Evolutionary conservation across 2,329 filamentous ascomycete species (phyloP).

Genomic region (Beauveria sp.): DNA sequence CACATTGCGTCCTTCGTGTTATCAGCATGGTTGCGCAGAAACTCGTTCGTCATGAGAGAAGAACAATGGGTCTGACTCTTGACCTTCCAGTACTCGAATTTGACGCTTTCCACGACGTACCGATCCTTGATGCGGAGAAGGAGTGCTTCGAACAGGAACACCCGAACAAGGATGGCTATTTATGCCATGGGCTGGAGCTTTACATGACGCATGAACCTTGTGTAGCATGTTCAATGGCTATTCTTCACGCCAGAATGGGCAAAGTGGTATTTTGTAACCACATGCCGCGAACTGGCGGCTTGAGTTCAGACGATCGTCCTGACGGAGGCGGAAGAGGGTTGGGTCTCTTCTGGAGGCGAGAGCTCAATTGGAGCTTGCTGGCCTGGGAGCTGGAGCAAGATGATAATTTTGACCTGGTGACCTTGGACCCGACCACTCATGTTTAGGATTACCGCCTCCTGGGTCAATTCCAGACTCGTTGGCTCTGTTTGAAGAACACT

Average conservation of each 20-base stretch:
- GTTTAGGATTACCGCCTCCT: conserved; percentile 39
- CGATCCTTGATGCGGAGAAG: conserved; percentile 60
- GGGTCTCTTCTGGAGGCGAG: conserved; percentile 63
- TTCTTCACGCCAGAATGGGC: conserved; percentile 87
- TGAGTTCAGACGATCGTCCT: conserved; percentile 67
- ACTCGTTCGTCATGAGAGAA: conserved; percentile 48
- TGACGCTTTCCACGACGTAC: conserved; percentile 60
- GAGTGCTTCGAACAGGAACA: conserved; percentile 57
- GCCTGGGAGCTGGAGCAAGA: conserved; percentile 67
- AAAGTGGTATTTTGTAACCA: conserved; percentile 72
- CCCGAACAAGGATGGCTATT: conserved; percentile 69
- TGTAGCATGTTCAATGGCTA: conserved; percentile 93
- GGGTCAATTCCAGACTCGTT: conserved; percentile 28
- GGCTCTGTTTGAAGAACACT: conserved; percentile 15
- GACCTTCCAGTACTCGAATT: conserved; percentile 39
- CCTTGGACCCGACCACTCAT: conserved; percentile 42
- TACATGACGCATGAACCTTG: conserved; percentile 96
- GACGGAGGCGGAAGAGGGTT: conserved; percentile 52
- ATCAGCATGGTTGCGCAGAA: conserved; percentile 76
- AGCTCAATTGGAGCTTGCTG: conserved; percentile 80
- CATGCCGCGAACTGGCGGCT: conserved; percentile 73
- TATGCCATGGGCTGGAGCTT: conserved; percentile 88
- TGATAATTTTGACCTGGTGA: conserved; percentile 28
- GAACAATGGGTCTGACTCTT: conserved; percentile 26
- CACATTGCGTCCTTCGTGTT: conserved; percentile 68